Percentiles rank a stretch among this genome's conserved stretches.
Evolutionary conservation across 2,329 filamentous ascomycete genomes (phyloP).

Genomic region (Aspergillus caelatus): DNA sequence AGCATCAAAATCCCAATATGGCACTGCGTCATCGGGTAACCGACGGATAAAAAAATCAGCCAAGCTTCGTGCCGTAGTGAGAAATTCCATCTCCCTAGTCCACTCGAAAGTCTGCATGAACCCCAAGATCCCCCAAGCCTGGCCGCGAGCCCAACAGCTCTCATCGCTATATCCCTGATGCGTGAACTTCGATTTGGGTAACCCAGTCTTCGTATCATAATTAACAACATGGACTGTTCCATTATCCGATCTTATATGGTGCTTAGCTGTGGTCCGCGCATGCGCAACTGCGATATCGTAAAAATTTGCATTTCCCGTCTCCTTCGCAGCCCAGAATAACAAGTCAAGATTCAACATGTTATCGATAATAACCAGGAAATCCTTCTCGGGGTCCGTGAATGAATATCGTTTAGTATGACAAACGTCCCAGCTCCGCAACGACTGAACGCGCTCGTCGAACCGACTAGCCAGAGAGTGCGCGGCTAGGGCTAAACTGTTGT

Average conservation of each 20-base stretch:
- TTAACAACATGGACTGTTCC: conserved; percentile 33
- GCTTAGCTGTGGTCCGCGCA: conserved; percentile 42
- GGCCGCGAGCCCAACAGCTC: conserved; percentile 30
- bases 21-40: conserved; percentile 44
- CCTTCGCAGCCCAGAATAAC: conserved; percentile 41
- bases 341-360: conserved; percentile 48
- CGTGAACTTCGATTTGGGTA: conserved; percentile 28
- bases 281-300: conserved; percentile 33
- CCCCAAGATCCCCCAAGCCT: conserved; percentile 33
- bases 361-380: conserved; percentile 49
- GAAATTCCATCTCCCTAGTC: conserved; percentile 29
- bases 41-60: conserved; percentile 52
- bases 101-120: conserved; percentile 47
- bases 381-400: conserved; percentile 35
- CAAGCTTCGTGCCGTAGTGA: conserved; percentile 46
- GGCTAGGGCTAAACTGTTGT: conserved; percentile 34
- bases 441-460: conserved; percentile 37
- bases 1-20: conserved; percentile 57
- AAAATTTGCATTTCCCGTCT: conserved; percentile 30
- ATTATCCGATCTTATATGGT: conserved; percentile 42
- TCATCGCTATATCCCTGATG: conserved; percentile 29
- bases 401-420: conserved; percentile 37
- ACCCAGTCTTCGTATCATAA: conserved; percentile 48
- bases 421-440: conserved; percentile 50
- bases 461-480: conserved; percentile 42